Conservation (phyloP, 1,139 yeast species). For the Kodamaea suecica region DNA sequence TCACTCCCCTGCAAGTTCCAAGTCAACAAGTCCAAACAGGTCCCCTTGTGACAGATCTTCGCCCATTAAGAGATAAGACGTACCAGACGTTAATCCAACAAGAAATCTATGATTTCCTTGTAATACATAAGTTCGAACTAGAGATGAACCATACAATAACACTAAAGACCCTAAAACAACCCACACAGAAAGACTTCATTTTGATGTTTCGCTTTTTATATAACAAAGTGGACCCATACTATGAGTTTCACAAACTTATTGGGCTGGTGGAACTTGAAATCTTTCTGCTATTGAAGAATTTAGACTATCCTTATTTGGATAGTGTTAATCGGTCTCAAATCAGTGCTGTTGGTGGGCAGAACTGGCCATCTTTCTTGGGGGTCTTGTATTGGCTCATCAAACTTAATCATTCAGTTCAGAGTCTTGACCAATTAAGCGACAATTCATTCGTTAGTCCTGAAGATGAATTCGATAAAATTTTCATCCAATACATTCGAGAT, state of each 20-base stretch:
- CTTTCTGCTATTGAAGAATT: constrained; percentile 56
- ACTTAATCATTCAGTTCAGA: constrained; percentile 28
- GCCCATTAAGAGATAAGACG: constrained; percentile 73
- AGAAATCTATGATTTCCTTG: constrained; percentile 64
- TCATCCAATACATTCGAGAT: constrained; percentile 61
- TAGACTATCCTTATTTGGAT: constrained; percentile 80
- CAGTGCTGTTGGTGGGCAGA: constrained; percentile 88
- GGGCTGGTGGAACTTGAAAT: constrained; percentile 62
- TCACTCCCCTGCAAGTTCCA: constrained; percentile 9
- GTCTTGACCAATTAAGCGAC: constrained; percentile 26
- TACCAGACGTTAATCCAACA: constrained; percentile 65
- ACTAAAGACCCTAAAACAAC: constrained; percentile 62
- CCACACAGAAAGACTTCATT: constrained; percentile 86
- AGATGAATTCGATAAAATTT: constrained; percentile 54
- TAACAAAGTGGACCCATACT: constrained; percentile 74
- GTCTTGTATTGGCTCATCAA: constrained; percentile 78
- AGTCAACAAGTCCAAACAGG: constrained; percentile 5
- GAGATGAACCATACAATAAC: constrained; percentile 72
- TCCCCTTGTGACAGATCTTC: constrained; percentile 49
- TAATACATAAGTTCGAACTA: constrained; percentile 61
- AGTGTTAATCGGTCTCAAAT: constrained; percentile 79
- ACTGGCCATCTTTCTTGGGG: constrained; percentile 83
- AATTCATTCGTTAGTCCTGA: constrained; percentile 27
- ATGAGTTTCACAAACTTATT: constrained; percentile 61
- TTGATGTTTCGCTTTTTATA: constrained; percentile 78